Conservation (phyloP, 208 protist species). For the Leptomonas seymouri region DNA sequence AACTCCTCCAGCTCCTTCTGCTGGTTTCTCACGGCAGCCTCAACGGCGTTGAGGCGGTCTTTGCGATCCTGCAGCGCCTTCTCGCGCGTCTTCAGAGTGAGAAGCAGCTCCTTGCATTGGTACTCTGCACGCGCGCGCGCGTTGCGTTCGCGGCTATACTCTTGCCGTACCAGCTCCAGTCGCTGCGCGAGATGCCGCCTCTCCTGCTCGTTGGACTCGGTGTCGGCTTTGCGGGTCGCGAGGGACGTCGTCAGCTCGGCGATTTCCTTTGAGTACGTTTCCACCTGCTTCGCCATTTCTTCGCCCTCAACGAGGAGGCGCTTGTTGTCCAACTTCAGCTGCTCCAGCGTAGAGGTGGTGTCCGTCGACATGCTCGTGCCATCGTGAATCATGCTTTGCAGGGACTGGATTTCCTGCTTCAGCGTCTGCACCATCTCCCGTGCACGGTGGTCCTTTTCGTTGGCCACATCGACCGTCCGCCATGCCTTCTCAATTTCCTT, state of each 20-base stretch:
- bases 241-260: conserved; percentile 52
- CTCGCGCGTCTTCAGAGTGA: conserved; percentile 69
- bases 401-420: conserved; percentile 93
- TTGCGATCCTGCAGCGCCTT: conserved; percentile 65
- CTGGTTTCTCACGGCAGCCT: conserved; percentile 37
- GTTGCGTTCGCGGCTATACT: conserved; percentile 88
- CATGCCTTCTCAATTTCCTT: conserved; percentile 98
- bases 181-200: conserved; percentile 54
- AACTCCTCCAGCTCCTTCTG: conserved; percentile 74
- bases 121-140: conserved; percentile 91
- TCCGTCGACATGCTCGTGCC: conserved; percentile 88
- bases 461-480: conserved; percentile 96
- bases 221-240: conserved; percentile 47
- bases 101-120: conserved; percentile 85
- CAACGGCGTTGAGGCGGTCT: conserved; percentile 32
- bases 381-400: conserved; percentile 95
- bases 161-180: conserved; percentile 60
- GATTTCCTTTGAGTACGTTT: conserved; percentile 73
- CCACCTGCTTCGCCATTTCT: conserved; percentile 92
- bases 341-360: conserved; percentile 95
- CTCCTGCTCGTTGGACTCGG: conserved; percentile 63
- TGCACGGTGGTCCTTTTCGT: conserved; percentile 97
- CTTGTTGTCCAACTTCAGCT: conserved; percentile 94
- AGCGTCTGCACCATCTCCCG: conserved; percentile 96
- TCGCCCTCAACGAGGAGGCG: conserved; percentile 93